phyloP scores from a whole-genome alignment of 805 yeast genomes.

The Wickerhamiella brachini region DNA sequence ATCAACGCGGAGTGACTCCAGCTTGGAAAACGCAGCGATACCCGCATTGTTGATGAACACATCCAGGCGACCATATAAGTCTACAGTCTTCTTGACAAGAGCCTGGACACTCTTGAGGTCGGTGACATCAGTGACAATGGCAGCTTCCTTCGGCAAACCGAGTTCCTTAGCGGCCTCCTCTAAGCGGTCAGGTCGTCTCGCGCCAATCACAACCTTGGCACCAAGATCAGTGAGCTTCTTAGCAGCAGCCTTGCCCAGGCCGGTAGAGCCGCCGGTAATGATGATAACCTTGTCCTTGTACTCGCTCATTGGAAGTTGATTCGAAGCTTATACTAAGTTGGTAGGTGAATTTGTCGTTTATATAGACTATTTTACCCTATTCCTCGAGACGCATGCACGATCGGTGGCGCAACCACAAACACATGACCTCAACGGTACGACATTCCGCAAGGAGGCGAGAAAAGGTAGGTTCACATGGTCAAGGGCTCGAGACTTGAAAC shows the following conservation, averaged over 20 bases:
- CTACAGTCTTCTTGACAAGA: not conserved
- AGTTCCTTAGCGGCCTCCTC: not conserved
- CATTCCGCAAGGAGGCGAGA: too few species aligned
- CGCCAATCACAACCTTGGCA: not conserved
- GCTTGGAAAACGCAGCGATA: not conserved
- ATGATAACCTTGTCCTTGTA: not conserved
- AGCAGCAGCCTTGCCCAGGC: not conserved
- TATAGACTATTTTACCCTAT: too few species aligned
- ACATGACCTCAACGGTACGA: too few species aligned
- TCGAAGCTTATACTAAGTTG: too few species aligned
- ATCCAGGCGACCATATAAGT: not conserved
- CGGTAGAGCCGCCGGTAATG: not conserved
- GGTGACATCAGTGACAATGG: not conserved
- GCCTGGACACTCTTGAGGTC: not conserved
- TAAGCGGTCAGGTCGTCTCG: not conserved
- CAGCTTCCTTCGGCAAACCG: not conserved
- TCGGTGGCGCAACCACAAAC: too few species aligned
- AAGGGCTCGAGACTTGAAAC: too few species aligned
- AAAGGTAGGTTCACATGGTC: too few species aligned
- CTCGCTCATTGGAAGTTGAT: not conserved
- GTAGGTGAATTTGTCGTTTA: too few species aligned
- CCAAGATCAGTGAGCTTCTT: not conserved
- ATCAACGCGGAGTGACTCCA: not conserved
- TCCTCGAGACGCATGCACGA: too few species aligned
- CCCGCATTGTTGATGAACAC: slow-evolving; percentile 1